Evolutionary conservation across 108 stramenopile species (phyloP), one percentile per base, ranked within the genome.

Genomic region (Chaetoceros tenuissimus): DNA sequence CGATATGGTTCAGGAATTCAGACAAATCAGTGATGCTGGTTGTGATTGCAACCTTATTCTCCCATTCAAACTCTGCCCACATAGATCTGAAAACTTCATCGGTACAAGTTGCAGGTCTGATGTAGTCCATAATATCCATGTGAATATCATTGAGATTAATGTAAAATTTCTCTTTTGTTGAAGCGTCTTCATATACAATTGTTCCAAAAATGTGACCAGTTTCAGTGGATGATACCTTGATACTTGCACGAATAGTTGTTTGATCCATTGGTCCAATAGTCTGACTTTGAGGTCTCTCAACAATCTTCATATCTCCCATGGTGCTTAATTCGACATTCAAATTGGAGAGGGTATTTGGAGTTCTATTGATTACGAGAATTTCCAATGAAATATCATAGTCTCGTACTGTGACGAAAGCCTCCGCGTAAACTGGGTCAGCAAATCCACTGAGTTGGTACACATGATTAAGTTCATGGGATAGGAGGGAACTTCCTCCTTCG

Each of bases 51-150:
- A 96, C 99, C 81, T 98, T 98, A 78, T 99, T 99, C 67, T 99
- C 99, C 99, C 99, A 98, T 79, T 99, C 99, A 59, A 99, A 99
- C 69, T 99, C 97, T 19, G 96, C 99, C 99, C 99, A 99, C 96
- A 99, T 97, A 24, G 75, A 68, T 34, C 99, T 85, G 81, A 99
- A 99, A 13, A 83, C 82, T 55, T 97, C 96, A 69, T 97, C 95
- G 50, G 83, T 83, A 75, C 94, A 96, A 48, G 84, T 78, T 8
- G 97, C 99, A 23, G 97, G 97, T 31, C 94, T 89, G 63, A 99
- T 98, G 87, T 98, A 99, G 74, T 98, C 97, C 97, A 99, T 98
- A 51, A 99, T 98, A 65, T 99, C 97, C 84, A 99, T 84, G 75
- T 97, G 97, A 55, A 99, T 97, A 64, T 98, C 97, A 64, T 94